Evolutionary conservation across 192 early-diverging fungal species (phyloP), one percentile per base, ranked within the genome.

Genomic region (Coemansia sp.): DNA sequence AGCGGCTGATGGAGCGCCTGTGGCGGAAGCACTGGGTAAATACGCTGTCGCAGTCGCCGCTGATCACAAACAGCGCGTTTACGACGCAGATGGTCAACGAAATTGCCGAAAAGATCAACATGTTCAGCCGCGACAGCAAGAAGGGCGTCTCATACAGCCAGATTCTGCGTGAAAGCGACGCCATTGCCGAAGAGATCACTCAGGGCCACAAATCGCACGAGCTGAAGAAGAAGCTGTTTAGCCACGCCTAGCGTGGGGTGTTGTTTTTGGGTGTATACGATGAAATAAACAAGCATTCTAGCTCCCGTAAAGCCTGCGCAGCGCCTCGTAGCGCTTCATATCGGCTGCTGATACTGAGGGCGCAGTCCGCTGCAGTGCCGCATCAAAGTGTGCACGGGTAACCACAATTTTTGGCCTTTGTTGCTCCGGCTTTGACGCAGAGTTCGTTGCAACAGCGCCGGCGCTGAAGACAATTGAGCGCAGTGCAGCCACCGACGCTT

Each of bases 21-120:
- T 98, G 96, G 96, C 88, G 94, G 54, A 96, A 96, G 73, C 95
- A 98, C 75, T 98, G 96, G 96, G 86, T 96, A 25, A 90, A 90
- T 66, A 97, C 96, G 6, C 79, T 98, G 21, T 90, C 93, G 14
- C 91, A 93, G 65, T 93, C 93, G 7, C 86, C 93, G 12, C 76
- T 98, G 17, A 72, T 96, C 14, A 85, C 90, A 86, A 84, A 68
- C 79, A 66, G 62, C 46, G 60, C 62, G 46, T 74, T 62, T 32
- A 67, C 64, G 9, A 67, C 70, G 10, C 70, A 62, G n/a, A 74
- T 62, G 60, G 43, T 74, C 40, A 51, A 53, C 43, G 70, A 74
- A 43, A 45, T 74, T 2, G 64, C 70, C 5, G 55, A 67, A 2
- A 74, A 74, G 52, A 59, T 74, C 52, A 43, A 49, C 31, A 52